phyloP scores from a whole-genome alignment of 2,329 filamentous ascomycete genomes.

The Microcyclosporella mali region DNA sequence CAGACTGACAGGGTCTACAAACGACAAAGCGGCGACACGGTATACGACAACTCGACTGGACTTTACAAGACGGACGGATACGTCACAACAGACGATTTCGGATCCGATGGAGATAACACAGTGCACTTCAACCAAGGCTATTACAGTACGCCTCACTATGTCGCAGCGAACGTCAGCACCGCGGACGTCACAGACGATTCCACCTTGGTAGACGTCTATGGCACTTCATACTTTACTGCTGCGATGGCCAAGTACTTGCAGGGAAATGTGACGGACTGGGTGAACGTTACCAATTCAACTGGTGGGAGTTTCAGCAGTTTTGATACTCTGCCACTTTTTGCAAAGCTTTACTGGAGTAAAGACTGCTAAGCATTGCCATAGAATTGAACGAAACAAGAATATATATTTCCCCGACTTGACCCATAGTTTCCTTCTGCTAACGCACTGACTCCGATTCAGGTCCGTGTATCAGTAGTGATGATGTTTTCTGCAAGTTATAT shows the following conservation, averaged over 20 bases:
- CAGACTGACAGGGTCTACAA: constrained; percentile 24
- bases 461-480: no score
- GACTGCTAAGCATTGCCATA: constrained; percentile 18
- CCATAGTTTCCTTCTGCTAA: no score
- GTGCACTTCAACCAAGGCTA: constrained; percentile 34
- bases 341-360: constrained; percentile 15
- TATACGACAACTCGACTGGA: constrained; percentile 13
- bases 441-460: no score
- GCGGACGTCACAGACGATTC: constrained; percentile 14
- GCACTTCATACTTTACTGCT: constrained; percentile 15
- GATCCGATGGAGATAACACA: constrained; percentile 52
- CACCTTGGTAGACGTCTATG: constrained; percentile 18
- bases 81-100: constrained; percentile 53
- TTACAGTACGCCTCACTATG: constrained; percentile 12
- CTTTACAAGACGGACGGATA: constrained; percentile 42
- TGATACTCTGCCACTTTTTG: constrained; percentile 14
- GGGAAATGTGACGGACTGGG: constrained; percentile 16
- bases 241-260: constrained; percentile 14
- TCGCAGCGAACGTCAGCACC: constrained; percentile 18
- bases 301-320: constrained; percentile 15
- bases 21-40: constrained; percentile 10
- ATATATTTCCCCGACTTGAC: no score
- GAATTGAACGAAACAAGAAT: no score
- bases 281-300: constrained; percentile 17
- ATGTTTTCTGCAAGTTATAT: no score